phyloP scores from a whole-genome alignment of 2,329 filamentous ascomycete species.

The Pseudogymnoascus destructans region DNA sequence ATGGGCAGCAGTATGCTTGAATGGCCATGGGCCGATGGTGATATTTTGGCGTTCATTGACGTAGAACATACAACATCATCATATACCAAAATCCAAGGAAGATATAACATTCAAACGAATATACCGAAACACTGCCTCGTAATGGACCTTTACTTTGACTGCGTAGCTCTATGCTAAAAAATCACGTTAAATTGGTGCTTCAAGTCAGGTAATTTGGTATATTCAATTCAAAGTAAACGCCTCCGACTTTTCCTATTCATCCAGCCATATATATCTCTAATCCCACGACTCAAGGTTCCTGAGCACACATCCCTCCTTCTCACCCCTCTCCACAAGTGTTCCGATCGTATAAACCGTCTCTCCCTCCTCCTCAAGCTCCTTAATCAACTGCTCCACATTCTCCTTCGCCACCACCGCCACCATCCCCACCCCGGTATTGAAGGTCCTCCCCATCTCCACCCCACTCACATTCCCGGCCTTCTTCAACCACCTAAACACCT shows the following conservation, averaged over 20 bases:
- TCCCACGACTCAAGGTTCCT: slow-evolving; percentile 36
- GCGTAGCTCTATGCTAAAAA: neutral
- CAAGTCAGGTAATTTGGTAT: neutral
- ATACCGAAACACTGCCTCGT: neutral
- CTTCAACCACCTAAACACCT: slow-evolving; percentile 82
- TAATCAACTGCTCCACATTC: slow-evolving; percentile 47
- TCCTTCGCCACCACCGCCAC: slow-evolving; percentile 63
- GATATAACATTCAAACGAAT: neutral
- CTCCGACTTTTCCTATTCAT: slow-evolving; percentile 1
- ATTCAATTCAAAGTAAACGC: slow-evolving; percentile 8
- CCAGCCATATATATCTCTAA: slow-evolving; percentile 12
- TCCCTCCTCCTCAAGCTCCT: slow-evolving; percentile 49
- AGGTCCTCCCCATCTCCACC: slow-evolving; percentile 77
- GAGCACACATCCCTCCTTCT: slow-evolving; percentile 48
- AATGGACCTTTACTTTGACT: neutral
- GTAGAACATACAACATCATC: neutral
- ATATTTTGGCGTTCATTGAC: neutral
- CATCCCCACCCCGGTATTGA: slow-evolving; percentile 95
- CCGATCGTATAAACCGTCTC: slow-evolving; percentile 73
- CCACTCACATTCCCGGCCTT: slow-evolving; percentile 53
- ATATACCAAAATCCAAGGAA: neutral
- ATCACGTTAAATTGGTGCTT: neutral
- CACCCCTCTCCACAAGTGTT: slow-evolving; percentile 45
- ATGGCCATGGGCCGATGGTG: neutral
- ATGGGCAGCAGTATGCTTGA: neutral